Percentiles rank a stretch among this genome's conserved stretches.
Evolutionary conservation across 345 rosid genomes (phyloP).

Genomic region (Laguncularia racemosa): DNA sequence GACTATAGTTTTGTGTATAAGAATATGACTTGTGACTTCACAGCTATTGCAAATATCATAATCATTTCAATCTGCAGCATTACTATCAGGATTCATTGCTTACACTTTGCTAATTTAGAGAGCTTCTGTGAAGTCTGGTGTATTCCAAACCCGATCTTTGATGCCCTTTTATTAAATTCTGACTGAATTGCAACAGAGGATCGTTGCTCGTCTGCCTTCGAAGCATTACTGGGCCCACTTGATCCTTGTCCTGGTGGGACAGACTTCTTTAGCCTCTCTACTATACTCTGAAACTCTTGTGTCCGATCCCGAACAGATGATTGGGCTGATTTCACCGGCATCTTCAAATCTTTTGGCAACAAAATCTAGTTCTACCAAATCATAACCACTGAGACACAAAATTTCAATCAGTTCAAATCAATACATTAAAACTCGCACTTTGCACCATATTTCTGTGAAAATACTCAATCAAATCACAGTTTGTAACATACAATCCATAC

Average conservation of each 20-base stretch:
- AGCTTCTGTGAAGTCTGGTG: conserved; percentile 63
- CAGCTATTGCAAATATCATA: not conserved
- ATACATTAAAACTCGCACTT: no score
- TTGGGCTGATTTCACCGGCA: conserved; percentile 26
- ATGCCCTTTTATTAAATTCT: conserved; percentile 51
- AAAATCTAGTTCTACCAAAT: not conserved
- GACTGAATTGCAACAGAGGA: conserved; percentile 46
- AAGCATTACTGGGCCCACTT: conserved; percentile 26
- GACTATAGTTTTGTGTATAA: not conserved
- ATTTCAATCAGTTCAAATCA: no score
- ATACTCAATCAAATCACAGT: no score
- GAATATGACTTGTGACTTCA: not conserved
- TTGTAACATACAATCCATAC: no score
- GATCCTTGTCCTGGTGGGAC: conserved; percentile 13
- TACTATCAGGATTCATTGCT: conserved; percentile 7
- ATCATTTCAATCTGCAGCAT: not conserved
- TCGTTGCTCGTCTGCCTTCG: conserved; percentile 34
- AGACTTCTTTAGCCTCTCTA: conserved; percentile 50
- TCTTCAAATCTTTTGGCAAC: conserved; percentile 2
- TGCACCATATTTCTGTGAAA: no score
- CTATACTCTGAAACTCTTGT: conserved; percentile 44
- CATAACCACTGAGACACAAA: conserved; percentile 4
- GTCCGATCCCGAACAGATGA: conserved; percentile 52
- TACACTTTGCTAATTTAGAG: conserved; percentile 46
- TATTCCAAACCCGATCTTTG: conserved; percentile 51